Conservation (phyloP, 179 eudicot species). For the Heliamphora pulchella region DNA sequence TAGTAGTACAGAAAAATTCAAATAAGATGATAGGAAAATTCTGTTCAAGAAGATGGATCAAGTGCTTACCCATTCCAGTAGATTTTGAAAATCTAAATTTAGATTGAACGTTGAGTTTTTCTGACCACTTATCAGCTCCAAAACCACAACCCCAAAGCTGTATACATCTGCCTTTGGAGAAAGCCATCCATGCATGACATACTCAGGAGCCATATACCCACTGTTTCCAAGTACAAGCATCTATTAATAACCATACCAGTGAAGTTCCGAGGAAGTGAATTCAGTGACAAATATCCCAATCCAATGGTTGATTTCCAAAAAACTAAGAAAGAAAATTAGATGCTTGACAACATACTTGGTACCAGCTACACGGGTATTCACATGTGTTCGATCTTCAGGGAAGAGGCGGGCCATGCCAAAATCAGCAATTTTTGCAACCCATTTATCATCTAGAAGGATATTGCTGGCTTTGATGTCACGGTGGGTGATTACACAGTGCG, state of each 20-base stretch:
- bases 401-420: conserved; percentile 80
- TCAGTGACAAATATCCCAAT: neutral
- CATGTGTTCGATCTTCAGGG: conserved; percentile 68
- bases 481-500: conserved; percentile 53
- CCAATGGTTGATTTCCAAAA: neutral
- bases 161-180: conserved; percentile 67
- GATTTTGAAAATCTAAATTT: conserved; percentile 25
- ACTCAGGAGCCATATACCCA: conserved; percentile 86
- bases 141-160: conserved; percentile 58
- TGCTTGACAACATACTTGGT: conserved; percentile 41
- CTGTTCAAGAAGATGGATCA: neutral
- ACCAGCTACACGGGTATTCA: conserved; percentile 72
- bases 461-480: conserved; percentile 75
- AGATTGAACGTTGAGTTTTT: conserved; percentile 37
- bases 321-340: neutral
- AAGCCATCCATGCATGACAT: conserved; percentile 54
- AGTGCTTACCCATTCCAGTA: conserved; percentile 61
- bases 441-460: conserved; percentile 57
- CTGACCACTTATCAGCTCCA: conserved; percentile 60
- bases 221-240: conserved; percentile 27
- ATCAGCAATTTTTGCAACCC: conserved; percentile 77
- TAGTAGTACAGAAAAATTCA: neutral
- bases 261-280: conserved; percentile 7
- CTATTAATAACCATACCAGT: neutral
- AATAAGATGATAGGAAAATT: neutral